Conservation (phyloP, 208 protist genomes). For the Acanthamoeba triangularis region DNA sequence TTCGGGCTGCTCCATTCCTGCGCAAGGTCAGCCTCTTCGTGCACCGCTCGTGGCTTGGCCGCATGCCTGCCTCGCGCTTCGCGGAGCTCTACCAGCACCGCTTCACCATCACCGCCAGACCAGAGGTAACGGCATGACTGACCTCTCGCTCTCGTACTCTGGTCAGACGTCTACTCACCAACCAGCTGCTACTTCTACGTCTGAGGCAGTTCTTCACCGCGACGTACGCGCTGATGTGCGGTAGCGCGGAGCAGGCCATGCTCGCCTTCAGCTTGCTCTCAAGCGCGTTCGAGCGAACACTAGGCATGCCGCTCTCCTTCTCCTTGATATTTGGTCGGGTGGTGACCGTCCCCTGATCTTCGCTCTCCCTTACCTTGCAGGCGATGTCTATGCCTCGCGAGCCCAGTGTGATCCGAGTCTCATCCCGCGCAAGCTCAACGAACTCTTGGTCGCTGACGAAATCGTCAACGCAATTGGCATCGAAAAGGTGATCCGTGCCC, state of each 20-base stretch:
- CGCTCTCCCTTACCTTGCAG: neutral
- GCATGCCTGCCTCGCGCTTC: neutral
- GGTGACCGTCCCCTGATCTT: neutral
- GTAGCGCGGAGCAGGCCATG: neutral
- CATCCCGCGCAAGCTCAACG: conserved; percentile 59
- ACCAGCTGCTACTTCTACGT: neutral
- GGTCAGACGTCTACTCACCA: no score
- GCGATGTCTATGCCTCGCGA: neutral
- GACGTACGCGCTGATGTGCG: neutral
- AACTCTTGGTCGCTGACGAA: neutral
- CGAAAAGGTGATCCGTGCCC: conserved; percentile 9
- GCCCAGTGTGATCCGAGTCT: neutral
- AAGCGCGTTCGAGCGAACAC: conserved; percentile 24
- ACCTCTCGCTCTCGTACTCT: neutral
- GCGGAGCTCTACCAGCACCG: conserved; percentile 3
- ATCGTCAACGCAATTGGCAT: neutral
- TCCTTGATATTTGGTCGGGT: neutral
- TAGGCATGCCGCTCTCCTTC: neutral
- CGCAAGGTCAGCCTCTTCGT: conserved; percentile 49
- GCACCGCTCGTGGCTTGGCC: conserved; percentile 20
- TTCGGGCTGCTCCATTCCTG: conserved; percentile 17
- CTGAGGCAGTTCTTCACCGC: neutral
- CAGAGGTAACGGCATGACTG: neutral
- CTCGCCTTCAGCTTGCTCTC: conserved; percentile 34
- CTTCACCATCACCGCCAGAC: conserved; percentile 2